Base-by-base conservation (phyloP, 208 protist species). In the Angomonas deanei region DNA sequence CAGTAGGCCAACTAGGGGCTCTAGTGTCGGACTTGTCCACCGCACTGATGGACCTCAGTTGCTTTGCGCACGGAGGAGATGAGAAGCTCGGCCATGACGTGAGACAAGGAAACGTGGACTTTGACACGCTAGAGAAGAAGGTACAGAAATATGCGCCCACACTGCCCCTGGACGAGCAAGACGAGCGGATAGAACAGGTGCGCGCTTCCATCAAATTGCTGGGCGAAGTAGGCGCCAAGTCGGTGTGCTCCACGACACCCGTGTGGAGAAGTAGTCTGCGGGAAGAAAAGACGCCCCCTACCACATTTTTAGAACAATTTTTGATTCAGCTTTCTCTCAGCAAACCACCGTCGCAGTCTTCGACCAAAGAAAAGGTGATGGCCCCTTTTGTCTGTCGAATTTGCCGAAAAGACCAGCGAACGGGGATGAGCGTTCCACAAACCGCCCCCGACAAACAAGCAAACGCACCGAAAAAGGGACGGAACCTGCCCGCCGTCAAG, bases 331-430 rank as follows among this genome's bases (percentile, higher is more conserved):
- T 56, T 11, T 28, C 21, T 5, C 26, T 33, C 5, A 24, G 6
- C 3, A 28, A 56, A 17, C 50, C 50, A 24, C 50, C 50, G 15
- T 4, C 6, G 4, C 23, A 56, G 6, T n/a, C 8, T 8, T 8
- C 8, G 34, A 17, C 13, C 3, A 24, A 24, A 33, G 26, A 56
- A 56, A 11, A 24, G 23, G 24, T 24, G 19, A 10, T 56, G 50
- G 50, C 50, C 5, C 73, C 72, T 0, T 87, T 87, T 55, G 50
- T 87, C 0, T 89, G 82, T 57, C 74, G 78, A 17, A 71, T 61
- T 15, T 89, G 82, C 38, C 61, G 82, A 10, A 69, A 83, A 32
- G 82, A 89, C 53, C 68, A 68, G 8, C 66, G 82, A 21, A 53
- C 56, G 11, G 63, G 26, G 6, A 83, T 76, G 36, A 30, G 54